phyloP scores from a whole-genome alignment of 257 asterid genomes.

The Asclepias syriaca region DNA sequence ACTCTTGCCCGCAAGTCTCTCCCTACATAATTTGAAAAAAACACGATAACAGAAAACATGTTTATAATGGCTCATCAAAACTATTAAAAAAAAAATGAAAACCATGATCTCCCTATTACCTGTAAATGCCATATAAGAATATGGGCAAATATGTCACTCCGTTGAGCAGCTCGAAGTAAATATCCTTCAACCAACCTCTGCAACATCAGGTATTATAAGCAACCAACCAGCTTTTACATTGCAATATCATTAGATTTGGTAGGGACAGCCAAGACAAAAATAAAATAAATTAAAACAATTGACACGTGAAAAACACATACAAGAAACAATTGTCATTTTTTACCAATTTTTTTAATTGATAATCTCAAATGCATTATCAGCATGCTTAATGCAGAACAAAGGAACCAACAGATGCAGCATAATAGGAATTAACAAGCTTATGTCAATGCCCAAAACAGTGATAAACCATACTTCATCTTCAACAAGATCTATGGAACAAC shows the following conservation, averaged over 20 bases:
- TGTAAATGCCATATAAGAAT: slow-evolving; percentile 98
- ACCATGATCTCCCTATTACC: slow-evolving; percentile 34
- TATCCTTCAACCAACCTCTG: slow-evolving; percentile 97
- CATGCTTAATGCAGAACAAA: neutral
- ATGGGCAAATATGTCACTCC: slow-evolving; percentile 94
- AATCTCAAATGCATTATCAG: neutral
- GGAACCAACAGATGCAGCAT: slow-evolving; percentile 7
- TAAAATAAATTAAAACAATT: too few species aligned
- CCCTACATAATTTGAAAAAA: slow-evolving; percentile 55
- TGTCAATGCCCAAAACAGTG: neutral
- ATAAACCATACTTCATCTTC: neutral
- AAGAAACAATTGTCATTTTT: neutral
- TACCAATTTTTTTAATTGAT: neutral
- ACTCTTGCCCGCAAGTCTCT: slow-evolving; percentile 66
- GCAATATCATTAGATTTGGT: neutral
- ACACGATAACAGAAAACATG: slow-evolving; percentile 15
- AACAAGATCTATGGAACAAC: neutral
- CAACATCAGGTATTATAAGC: slow-evolving; percentile 23
- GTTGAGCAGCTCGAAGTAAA: slow-evolving; percentile 96
- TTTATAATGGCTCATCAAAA: neutral
- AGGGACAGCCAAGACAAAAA: neutral
- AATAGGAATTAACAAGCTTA: neutral
- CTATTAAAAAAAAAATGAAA: neutral
- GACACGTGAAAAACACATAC: neutral
- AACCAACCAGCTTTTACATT: neutral